A percentile compares a stretch with the other conserved stretches of the same genome.
Conservation (phyloP, 345 rosid species). For the Turnera subulata region DNA sequence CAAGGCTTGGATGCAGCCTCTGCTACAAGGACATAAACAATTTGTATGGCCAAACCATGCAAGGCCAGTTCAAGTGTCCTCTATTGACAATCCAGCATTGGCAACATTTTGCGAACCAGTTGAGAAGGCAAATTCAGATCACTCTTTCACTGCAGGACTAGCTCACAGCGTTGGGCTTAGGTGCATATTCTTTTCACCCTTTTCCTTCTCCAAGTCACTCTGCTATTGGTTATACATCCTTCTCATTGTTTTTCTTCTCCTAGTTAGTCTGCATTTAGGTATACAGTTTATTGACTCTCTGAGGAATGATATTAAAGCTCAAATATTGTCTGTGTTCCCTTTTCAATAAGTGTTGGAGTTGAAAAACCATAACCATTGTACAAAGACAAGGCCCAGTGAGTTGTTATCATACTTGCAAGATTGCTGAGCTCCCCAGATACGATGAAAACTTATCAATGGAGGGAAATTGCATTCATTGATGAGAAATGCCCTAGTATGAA, state of each 20-base stretch:
- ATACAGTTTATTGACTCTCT: too few relatives aligned
- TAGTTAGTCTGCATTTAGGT: too few relatives aligned
- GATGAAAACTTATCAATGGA: background rate
- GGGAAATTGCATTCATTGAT: background rate
- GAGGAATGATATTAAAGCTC: too few relatives aligned
- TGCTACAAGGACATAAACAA: conserved; percentile 27
- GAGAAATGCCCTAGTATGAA: background rate
- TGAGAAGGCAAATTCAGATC: conserved; percentile 51
- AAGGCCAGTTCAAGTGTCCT: conserved; percentile 37
- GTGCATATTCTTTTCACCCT: conserved; percentile 20
- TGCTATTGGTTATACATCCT: background rate
- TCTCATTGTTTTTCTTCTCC: too few relatives aligned
- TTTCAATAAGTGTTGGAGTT: too few relatives aligned
- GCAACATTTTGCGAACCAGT: conserved; percentile 61
- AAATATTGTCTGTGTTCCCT: too few relatives aligned
- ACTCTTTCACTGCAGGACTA: conserved; percentile 57
- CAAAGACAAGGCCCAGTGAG: background rate
- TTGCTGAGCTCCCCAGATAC: background rate
- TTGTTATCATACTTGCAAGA: background rate
- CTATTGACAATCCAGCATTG: conserved; percentile 43
- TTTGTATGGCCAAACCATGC: conserved; percentile 44
- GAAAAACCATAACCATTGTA: too few relatives aligned
- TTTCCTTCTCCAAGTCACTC: background rate
- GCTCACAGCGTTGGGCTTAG: conserved; percentile 54
- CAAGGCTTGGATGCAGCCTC: conserved; percentile 51